These are phyloP conservation scores for Pythium sp. DNA, from an alignment of 352 stramenopile species.

Conservation along the genomic window DNA sequence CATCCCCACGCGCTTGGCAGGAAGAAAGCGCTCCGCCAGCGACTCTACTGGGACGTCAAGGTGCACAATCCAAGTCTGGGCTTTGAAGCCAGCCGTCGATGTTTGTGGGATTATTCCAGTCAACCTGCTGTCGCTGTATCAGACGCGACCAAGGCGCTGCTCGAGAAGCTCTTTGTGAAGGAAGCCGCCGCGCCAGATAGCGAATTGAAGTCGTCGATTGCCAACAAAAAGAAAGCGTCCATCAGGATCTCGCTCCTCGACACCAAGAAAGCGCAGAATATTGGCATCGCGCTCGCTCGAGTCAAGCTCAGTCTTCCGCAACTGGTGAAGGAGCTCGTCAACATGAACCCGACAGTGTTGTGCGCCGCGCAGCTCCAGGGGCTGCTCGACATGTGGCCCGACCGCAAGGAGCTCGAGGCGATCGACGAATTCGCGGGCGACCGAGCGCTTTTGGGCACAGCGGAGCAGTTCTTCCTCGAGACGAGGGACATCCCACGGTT, in stretches of 20 bases:
- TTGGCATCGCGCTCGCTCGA: conserved; percentile 72
- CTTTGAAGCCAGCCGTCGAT: not conserved
- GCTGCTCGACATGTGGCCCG: conserved; percentile 83
- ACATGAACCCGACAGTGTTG: conserved; percentile 61
- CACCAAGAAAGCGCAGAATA: conserved; percentile 86
- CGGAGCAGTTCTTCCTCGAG: conserved; percentile 75
- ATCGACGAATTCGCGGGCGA: conserved; percentile 59
- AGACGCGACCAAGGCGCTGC: conserved; percentile 50
- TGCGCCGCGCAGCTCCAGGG: conserved; percentile 65
- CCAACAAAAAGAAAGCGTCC: not conserved
- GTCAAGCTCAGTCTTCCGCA: conserved; percentile 63
- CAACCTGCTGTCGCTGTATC: conserved; percentile 42
- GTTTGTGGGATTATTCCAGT: conserved; percentile 40
- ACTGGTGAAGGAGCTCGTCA: conserved; percentile 59
- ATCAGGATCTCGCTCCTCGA: conserved; percentile 57
- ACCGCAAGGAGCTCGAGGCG: conserved; percentile 62
- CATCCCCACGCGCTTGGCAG: not conserved
- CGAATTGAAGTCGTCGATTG: not conserved
- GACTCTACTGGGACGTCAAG: conserved; percentile 18
- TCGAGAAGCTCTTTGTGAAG: conserved; percentile 73
- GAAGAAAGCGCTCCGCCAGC: conserved; percentile 16
- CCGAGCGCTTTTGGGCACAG: conserved; percentile 19
- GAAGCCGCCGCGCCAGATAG: not conserved
- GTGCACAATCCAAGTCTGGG: not conserved
- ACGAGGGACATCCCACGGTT: conserved; percentile 58